Conservation (phyloP, 179 eudicot genomes). For the Spergularia azorica region DNA sequence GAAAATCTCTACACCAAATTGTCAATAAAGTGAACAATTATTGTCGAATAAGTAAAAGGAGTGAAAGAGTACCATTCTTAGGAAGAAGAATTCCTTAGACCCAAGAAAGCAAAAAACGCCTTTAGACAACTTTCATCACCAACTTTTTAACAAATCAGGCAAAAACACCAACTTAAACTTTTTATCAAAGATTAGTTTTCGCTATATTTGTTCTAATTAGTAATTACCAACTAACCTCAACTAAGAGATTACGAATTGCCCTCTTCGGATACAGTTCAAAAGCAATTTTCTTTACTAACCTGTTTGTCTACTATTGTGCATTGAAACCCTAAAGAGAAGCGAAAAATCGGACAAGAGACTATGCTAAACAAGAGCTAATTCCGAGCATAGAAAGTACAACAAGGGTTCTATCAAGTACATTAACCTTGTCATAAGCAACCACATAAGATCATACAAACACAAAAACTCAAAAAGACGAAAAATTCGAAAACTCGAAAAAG, state of each 20-base stretch:
- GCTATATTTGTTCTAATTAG: background rate
- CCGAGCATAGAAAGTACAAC: background rate
- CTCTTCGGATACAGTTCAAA: background rate
- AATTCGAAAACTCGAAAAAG: conserved; percentile 30
- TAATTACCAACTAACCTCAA: background rate
- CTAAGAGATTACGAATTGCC: background rate
- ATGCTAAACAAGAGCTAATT: background rate
- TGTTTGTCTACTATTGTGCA: background rate
- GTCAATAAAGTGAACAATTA: conserved; percentile 32
- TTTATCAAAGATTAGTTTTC: background rate
- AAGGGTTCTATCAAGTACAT: background rate
- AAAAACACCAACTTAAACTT: background rate
- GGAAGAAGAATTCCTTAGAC: conserved; percentile 11
- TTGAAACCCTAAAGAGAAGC: background rate
- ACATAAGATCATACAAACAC: too few relatives aligned
- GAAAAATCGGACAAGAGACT: background rate
- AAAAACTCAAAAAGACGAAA: background rate
- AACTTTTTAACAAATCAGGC: too few relatives aligned
- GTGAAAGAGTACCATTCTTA: conserved; percentile 16
- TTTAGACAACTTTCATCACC: background rate
- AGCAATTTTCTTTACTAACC: too few relatives aligned
- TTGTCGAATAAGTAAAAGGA: conserved; percentile 16
- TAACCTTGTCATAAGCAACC: conserved; percentile 25
- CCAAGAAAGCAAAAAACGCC: conserved; percentile 11
- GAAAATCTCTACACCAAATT: conserved; percentile 6